Conservation (phyloP, 331 rosid genomes). For the Rosa hybrid region DNA sequence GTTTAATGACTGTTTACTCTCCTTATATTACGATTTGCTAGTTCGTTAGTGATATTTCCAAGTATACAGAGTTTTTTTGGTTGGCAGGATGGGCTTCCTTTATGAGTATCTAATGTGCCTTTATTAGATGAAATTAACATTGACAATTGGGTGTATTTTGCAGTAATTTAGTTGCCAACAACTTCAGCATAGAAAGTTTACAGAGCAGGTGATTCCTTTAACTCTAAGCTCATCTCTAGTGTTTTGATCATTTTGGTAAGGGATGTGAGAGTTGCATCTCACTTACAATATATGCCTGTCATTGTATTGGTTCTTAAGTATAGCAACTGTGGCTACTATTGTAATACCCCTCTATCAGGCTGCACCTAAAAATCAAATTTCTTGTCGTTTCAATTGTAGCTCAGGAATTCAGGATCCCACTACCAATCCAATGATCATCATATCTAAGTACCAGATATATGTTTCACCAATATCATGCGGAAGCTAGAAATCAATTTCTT, state of each 20-base stretch:
- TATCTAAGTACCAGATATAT: not conserved
- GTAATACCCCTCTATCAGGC: not conserved
- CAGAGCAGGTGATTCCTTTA: constrained; percentile 50
- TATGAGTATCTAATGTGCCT: too few relatives aligned
- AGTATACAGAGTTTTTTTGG: not conserved
- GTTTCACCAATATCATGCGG: not conserved
- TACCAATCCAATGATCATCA: not conserved
- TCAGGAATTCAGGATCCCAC: not conserved
- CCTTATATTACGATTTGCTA: not conserved
- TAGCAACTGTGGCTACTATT: not conserved
- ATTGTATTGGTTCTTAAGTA: not conserved
- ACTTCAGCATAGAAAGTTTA: constrained; percentile 50
- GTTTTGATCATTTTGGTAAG: not conserved
- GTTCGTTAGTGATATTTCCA: not conserved
- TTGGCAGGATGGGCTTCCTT: not conserved
- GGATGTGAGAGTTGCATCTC: constrained; percentile 6
- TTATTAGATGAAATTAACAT: constrained; percentile 9
- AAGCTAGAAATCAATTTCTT: not conserved
- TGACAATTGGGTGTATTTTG: constrained; percentile 32
- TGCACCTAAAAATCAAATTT: not conserved
- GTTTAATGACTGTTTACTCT: not conserved
- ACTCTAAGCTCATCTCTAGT: not conserved
- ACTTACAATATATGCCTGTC: not conserved
- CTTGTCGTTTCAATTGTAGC: not conserved
- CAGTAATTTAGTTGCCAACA: constrained; percentile 84